These are phyloP conservation scores for Drechslerella stenobrocha DNA, from an alignment of 2,329 filamentous ascomycete species.

Conservation along the genomic window DNA sequence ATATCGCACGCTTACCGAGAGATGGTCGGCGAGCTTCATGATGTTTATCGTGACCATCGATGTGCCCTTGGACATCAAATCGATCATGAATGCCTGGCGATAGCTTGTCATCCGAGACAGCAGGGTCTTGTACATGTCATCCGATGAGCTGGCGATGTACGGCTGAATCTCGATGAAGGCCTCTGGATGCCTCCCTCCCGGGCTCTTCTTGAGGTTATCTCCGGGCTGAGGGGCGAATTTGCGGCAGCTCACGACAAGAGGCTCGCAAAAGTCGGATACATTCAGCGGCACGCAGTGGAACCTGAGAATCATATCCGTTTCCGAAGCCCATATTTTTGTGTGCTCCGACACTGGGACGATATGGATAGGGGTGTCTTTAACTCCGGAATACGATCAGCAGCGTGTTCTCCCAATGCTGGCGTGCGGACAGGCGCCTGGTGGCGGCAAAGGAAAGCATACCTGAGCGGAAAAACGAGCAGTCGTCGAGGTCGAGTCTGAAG, in stretches of 20 bases:
- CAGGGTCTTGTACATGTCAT: conserved; percentile 43
- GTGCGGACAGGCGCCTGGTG: neutral
- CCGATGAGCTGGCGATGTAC: conserved; percentile 35
- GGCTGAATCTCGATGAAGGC: conserved; percentile 32
- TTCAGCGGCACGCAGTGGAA: conserved; percentile 38
- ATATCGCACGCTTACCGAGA: conserved; percentile 23
- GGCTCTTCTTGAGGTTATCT: conserved; percentile 44
- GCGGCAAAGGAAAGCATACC: conserved; percentile 3
- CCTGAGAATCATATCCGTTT: conserved; percentile 21
- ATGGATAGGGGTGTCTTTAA: conserved; percentile 38
- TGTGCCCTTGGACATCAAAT: conserved; percentile 32
- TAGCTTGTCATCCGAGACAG: conserved; percentile 40
- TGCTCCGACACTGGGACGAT: conserved; percentile 44
- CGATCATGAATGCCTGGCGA: conserved; percentile 41
- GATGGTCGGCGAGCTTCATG: conserved; percentile 40
- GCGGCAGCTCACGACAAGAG: conserved; percentile 34
- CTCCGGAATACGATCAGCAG: conserved; percentile 2
- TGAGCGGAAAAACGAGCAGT: conserved; percentile 43
- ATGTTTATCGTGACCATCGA: conserved; percentile 38
- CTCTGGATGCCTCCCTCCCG: conserved; percentile 33
- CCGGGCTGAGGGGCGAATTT: conserved; percentile 38
- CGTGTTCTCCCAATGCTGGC: conserved; percentile 1
- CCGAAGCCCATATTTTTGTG: conserved; percentile 33
- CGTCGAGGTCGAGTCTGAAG: conserved; percentile 39
- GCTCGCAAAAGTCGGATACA: conserved; percentile 32